These are phyloP conservation scores for Pneumocystis canis DNA, from an alignment of 1,139 yeast genomes.

Conservation along the genomic window DNA sequence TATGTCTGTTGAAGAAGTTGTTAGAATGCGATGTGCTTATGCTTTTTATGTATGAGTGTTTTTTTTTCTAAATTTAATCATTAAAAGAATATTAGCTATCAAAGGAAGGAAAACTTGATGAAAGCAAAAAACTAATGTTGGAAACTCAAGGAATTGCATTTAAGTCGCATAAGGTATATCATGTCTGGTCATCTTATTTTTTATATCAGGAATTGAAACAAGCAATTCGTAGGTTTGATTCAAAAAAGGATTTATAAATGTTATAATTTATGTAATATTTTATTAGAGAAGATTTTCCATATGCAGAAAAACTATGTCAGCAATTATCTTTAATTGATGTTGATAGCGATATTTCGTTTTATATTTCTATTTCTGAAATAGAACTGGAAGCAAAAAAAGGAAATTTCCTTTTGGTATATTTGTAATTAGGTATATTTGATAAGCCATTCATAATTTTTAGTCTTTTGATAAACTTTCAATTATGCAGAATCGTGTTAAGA, in stretches of 20 bases:
- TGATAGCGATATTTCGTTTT: not conserved
- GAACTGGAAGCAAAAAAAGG: not conserved
- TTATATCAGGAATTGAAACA: constrained; percentile 7
- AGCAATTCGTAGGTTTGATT: constrained; percentile 9
- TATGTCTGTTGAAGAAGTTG: not conserved
- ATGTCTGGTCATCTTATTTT: constrained; percentile 8
- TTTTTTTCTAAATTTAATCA: not conserved
- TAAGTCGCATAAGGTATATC: constrained; percentile 3
- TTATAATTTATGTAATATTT: not conserved
- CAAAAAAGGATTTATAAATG: not conserved
- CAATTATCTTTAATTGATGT: not conserved
- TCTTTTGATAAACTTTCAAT: not conserved
- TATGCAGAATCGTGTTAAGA: not conserved
- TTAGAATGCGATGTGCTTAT: constrained; percentile 6
- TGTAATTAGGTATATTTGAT: not conserved
- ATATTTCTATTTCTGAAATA: not conserved
- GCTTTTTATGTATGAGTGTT: constrained; percentile 4
- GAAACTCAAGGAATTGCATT: not conserved
- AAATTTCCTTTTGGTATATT: not conserved
- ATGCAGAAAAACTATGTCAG: not conserved
- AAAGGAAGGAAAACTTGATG: constrained; percentile 3
- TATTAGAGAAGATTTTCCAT: not conserved
- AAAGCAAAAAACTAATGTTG: not conserved
- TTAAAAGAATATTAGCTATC: not conserved
- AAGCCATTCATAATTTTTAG: not conserved